Conservation (phyloP, 2,329 filamentous ascomycete species). For the Pestalotiopsis sp. region DNA sequence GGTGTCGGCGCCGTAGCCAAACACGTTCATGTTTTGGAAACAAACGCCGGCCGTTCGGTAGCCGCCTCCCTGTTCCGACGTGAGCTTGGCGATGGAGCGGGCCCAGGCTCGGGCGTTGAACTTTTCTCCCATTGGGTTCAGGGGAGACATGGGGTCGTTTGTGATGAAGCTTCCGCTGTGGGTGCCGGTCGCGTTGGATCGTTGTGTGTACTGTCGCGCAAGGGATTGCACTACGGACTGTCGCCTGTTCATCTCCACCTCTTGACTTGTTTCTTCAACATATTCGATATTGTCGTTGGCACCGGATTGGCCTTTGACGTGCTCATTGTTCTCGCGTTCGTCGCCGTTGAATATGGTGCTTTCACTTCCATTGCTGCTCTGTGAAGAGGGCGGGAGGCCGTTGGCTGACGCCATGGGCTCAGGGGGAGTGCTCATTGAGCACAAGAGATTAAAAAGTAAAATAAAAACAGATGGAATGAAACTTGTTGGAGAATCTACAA, state of each 20-base stretch:
- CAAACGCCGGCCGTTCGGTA: constrained; percentile 32
- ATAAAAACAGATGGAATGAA: background rate
- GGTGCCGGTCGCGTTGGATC: background rate
- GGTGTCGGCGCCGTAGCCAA: constrained; percentile 38
- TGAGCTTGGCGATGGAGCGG: background rate
- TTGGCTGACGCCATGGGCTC: background rate
- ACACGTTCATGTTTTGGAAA: constrained; percentile 40
- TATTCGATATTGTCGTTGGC: background rate
- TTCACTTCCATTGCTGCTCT: background rate
- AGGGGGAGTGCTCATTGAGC: background rate
- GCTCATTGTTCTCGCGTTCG: background rate
- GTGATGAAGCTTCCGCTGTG: background rate
- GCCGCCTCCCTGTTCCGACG: background rate
- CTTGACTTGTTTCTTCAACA: background rate
- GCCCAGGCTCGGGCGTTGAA: constrained; percentile 10
- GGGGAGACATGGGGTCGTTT: constrained; percentile 5
- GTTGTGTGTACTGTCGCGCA: background rate
- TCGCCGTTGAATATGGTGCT: background rate
- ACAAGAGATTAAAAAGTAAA: background rate
- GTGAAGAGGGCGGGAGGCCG: background rate
- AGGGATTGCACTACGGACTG: constrained; percentile 1
- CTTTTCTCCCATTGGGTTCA: constrained; percentile 5
- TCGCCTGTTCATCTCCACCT: background rate
- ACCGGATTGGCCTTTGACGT: background rate
- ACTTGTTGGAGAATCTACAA: background rate